Evolutionary conservation across 2,329 filamentous ascomycete species (phyloP), one percentile per base, ranked within the genome.

Genomic region (Thermomyces lanuginosus): DNA sequence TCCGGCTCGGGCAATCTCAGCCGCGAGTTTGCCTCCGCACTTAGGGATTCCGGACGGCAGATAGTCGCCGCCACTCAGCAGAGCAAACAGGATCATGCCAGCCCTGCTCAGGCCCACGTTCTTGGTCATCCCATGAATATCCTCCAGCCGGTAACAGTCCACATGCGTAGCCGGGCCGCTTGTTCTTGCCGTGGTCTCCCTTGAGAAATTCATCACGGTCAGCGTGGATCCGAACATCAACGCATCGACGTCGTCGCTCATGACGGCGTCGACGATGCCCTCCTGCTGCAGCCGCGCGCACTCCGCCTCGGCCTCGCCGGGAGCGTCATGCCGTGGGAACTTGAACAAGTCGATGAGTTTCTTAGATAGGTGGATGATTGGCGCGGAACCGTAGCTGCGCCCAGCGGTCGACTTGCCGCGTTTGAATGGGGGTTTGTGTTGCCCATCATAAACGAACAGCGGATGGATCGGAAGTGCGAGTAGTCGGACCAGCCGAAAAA

Each of bases 1-100:
- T 0, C 84, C 83, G 27, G 82, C 89, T 42, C 71, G 71, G 17
- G 84, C 84, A 28, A 89, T 91, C 47, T 93, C 82, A 38, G 79
- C 89, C 1, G 89, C 86, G 7, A 84, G 63, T 45, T 86, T 92
- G 25, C 82, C 71, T 2, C 89, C 89, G 40, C 84, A 92, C 3
- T 80, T 78, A 0, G 79, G 73, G 9, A 98, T 76, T 0, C 89
- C 89, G 29, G 82, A 79, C 0, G 84, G 80, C 1, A 86, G 62
- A 41, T 98, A 98, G 51, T 98, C 89, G 5, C 89, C 89, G 5
- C 89, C 89, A 40, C 84, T 93, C 68, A 98, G 83, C 35, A 98
- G 59, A 1, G 89, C 89, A 11, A 95, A 77, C 8, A 98, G 58
- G 12, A 95, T 76, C 84, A 98, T 92, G 0, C 83, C 86, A 36